These are phyloP conservation scores for Penicillium soppii DNA, from an alignment of 495 filamentous ascomycete genomes.

Conservation along the genomic window DNA sequence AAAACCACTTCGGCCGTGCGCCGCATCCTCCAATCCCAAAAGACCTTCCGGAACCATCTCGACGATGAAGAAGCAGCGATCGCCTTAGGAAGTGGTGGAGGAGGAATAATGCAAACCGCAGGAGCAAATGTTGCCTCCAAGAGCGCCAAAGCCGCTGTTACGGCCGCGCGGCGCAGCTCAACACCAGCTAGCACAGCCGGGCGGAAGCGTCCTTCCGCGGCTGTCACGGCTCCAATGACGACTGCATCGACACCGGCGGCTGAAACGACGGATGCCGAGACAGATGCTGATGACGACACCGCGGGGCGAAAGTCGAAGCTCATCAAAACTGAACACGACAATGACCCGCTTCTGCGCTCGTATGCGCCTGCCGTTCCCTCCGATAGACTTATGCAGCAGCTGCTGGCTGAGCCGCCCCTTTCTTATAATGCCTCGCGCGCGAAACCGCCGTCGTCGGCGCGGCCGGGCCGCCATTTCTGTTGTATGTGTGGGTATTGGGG, in stretches of 20 bases:
- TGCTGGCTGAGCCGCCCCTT: conserved; percentile 70
- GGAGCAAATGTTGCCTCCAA: conserved; percentile 40
- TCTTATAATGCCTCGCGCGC: conserved; percentile 78
- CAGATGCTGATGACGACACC: conserved; percentile 22
- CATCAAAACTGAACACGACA: conserved; percentile 48
- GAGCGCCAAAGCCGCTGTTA: conserved; percentile 10
- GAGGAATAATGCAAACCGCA: background rate
- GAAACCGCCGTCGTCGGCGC: conserved; percentile 47
- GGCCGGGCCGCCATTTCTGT: conserved; percentile 73
- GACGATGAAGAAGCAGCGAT: conserved; percentile 81
- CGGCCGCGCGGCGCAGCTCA: conserved; percentile 29
- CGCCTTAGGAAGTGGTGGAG: conserved; percentile 11
- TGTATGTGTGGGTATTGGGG: conserved; percentile 95
- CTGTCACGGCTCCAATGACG: conserved; percentile 6
- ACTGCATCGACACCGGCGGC: conserved; percentile 10
- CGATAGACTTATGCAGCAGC: conserved; percentile 62
- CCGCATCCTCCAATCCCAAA: conserved; percentile 85
- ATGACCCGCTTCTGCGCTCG: conserved; percentile 62
- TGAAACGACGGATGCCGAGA: conserved; percentile 18
- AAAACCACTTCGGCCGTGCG: conserved; percentile 81
- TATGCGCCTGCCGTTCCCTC: conserved; percentile 64
- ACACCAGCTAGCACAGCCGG: conserved; percentile 26
- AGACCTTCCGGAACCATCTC: conserved; percentile 88
- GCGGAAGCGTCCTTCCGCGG: conserved; percentile 20
- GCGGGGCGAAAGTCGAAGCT: conserved; percentile 25